Percentiles rank a stretch among this genome's conserved stretches.
Conservation (phyloP, 2,329 filamentous ascomycete species). For the Rhinocladiella mackenziei region DNA sequence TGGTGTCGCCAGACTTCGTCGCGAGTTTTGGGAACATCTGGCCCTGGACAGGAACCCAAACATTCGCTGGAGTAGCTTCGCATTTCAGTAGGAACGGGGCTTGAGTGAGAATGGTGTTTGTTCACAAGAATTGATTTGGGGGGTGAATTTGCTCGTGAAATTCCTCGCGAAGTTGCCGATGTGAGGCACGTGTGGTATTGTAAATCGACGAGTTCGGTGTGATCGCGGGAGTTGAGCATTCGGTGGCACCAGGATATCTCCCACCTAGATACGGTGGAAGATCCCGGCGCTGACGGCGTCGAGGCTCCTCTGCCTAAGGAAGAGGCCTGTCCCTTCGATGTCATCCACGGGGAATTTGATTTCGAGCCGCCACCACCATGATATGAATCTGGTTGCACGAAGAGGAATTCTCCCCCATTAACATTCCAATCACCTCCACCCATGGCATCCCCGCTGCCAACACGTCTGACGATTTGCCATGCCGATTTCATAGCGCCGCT, state of each 20-base stretch:
- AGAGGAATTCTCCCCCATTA: slow-evolving; percentile 75
- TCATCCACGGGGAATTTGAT: slow-evolving; percentile 4
- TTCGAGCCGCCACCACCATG: slow-evolving; percentile 5
- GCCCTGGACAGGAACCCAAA: slow-evolving; percentile 17
- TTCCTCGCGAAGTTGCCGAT: background rate
- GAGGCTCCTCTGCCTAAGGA: slow-evolving; percentile 31
- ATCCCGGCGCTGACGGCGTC: background rate
- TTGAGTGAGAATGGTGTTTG: background rate
- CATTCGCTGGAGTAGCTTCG: slow-evolving; percentile 16
- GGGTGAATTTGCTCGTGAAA: slow-evolving; percentile 7
- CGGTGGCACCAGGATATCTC: slow-evolving; percentile 73
- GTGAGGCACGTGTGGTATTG: slow-evolving; percentile 35
- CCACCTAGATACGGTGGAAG: no score
- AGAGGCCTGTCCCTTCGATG: slow-evolving; percentile 27
- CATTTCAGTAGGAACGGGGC: background rate
- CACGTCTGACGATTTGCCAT: slow-evolving; percentile 57
- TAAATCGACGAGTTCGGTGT: slow-evolving; percentile 66
- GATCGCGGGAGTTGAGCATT: slow-evolving; percentile 75
- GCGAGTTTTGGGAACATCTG: slow-evolving; percentile 17
- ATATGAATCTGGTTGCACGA: slow-evolving; percentile 47
- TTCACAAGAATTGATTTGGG: slow-evolving; percentile 12
- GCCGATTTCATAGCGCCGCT: slow-evolving; percentile 48
- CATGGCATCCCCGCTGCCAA: slow-evolving; percentile 55
- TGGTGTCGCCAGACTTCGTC: slow-evolving; percentile 11
- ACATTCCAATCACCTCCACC: slow-evolving; percentile 65